Evolutionary conservation across 2,329 filamentous ascomycete species (phyloP).

Genomic region (Exserohilum turcica): DNA sequence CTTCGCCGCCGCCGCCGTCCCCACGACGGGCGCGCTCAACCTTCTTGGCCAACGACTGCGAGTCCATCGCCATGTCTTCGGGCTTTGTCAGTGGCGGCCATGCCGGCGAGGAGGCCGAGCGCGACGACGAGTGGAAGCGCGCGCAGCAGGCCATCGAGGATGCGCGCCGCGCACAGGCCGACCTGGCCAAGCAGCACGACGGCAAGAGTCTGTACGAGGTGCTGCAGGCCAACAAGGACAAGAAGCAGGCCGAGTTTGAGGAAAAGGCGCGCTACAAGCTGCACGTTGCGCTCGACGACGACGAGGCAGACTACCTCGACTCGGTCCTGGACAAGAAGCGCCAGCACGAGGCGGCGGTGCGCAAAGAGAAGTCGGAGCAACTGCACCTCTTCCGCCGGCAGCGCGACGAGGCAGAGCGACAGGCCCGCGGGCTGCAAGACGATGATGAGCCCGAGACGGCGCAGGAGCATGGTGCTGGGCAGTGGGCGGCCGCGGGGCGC

Average conservation of each 20-base stretch:
- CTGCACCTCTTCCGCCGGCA: conserved; percentile 64
- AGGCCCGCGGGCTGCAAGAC: conserved; percentile 44
- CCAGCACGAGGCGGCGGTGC: conserved; percentile 61
- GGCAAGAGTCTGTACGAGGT: conserved; percentile 74
- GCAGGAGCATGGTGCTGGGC: conserved; percentile 49
- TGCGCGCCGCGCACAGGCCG: conserved; percentile 61
- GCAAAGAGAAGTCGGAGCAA: conserved; percentile 63
- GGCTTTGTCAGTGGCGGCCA: conserved; percentile 60
- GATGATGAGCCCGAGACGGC: conserved; percentile 40
- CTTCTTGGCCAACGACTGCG: no score
- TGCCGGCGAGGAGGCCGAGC: conserved; percentile 48
- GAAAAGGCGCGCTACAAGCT: conserved; percentile 72
- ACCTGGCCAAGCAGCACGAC: conserved; percentile 55
- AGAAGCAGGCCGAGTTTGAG: conserved; percentile 83
- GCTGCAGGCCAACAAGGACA: conserved; percentile 83
- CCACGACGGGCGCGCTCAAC: no score
- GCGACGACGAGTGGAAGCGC: conserved; percentile 65
- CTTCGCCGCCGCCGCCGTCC: conserved; percentile 6
- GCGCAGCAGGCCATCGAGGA: conserved; percentile 69
- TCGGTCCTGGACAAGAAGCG: conserved; percentile 63
- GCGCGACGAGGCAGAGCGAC: conserved; percentile 64
- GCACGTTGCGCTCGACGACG: conserved; percentile 79
- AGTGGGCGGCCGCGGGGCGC: conserved; percentile 57
- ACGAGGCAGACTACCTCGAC: conserved; percentile 76
- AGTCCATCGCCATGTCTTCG: conserved; percentile 47